Percentiles rank a stretch among this genome's conserved stretches.
Evolutionary conservation across 345 rosid genomes (phyloP).

Genomic region (Physaria fendleri): DNA sequence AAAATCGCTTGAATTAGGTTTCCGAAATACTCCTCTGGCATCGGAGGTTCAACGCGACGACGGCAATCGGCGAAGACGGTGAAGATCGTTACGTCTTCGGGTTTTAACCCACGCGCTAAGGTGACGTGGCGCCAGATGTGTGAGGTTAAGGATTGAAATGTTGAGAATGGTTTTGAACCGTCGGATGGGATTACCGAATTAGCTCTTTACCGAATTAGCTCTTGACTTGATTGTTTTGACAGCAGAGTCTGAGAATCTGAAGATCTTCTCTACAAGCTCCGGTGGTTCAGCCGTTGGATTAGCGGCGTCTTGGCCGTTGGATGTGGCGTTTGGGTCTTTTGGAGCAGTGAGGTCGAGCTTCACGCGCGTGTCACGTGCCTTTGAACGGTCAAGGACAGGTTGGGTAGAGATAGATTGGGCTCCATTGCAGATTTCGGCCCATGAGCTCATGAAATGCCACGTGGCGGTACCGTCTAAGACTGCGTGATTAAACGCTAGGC

Average conservation of each 20-base stretch:
- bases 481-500: conserved; percentile 92
- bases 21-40: conserved; percentile 83
- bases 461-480: conserved; percentile 82
- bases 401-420: conserved; percentile 33
- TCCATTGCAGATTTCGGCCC: conserved; percentile 73
- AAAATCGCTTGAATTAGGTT: conserved; percentile 89
- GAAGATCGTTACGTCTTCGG: conserved; percentile 74
- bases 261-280: conserved; percentile 54
- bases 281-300: conserved; percentile 22
- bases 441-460: conserved; percentile 95
- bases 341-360: conserved; percentile 58
- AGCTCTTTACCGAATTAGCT: conserved; percentile 46
- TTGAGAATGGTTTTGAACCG: conserved; percentile 69
- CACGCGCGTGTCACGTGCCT: conserved; percentile 71
- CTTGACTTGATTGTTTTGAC: conserved; percentile 62
- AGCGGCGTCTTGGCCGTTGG: conserved; percentile 36
- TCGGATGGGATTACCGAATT: conserved; percentile 43
- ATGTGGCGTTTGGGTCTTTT: conserved; percentile 27
- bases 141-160: conserved; percentile 71
- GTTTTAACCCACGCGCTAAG: conserved; percentile 65
- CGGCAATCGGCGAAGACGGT: conserved; percentile 87
- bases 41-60: conserved; percentile 68
- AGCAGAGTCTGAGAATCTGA: conserved; percentile 67
- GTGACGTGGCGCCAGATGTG: conserved; percentile 95
- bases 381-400: conserved; percentile 75